Percentiles rank a stretch among this genome's conserved stretches.
phyloP scores from a whole-genome alignment of 2,329 filamentous ascomycete genomes.

The Aquanectria penicillioides region DNA sequence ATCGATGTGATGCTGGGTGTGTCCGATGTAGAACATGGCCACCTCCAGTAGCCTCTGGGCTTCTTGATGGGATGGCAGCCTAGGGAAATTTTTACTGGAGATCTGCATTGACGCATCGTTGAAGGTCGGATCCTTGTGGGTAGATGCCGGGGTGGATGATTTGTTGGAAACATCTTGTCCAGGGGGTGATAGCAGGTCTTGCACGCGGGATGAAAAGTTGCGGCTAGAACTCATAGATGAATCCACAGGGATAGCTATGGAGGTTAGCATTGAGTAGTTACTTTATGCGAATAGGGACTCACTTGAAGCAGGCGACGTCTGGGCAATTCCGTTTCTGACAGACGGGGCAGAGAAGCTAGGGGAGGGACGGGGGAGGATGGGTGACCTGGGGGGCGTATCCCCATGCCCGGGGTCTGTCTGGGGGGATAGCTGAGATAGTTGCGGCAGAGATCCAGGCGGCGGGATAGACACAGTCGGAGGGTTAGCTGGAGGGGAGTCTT shows the following conservation, averaged over 20 bases:
- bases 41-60: conserved; percentile 36
- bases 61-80: conserved; percentile 34
- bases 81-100: conserved; percentile 36
- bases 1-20: conserved; percentile 41
- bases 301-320: conserved; percentile 39
- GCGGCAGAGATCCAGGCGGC: conserved; percentile 21
- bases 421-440: conserved; percentile 32
- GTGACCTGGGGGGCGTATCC: conserved; percentile 31
- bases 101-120: conserved; percentile 32
- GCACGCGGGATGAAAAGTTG: conserved; percentile 37
- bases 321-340: conserved; percentile 11
- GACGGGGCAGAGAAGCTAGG: conserved; percentile 37
- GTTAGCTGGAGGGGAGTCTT: conserved; percentile 11
- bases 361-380: conserved; percentile 36
- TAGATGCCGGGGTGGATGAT: conserved; percentile 29
- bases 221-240: conserved; percentile 39
- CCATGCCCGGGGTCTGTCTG: conserved; percentile 25
- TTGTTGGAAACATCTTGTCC: conserved; percentile 28
- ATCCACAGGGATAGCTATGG: conserved; percentile 36
- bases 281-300: neutral
- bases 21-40: conserved; percentile 39
- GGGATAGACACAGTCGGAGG: conserved; percentile 11
- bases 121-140: conserved; percentile 25
- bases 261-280: neutral
- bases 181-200: conserved; percentile 35